These are phyloP conservation scores for Brettanomyces naardenensis DNA, from an alignment of 805 yeast genomes.

Conservation along the genomic window DNA sequence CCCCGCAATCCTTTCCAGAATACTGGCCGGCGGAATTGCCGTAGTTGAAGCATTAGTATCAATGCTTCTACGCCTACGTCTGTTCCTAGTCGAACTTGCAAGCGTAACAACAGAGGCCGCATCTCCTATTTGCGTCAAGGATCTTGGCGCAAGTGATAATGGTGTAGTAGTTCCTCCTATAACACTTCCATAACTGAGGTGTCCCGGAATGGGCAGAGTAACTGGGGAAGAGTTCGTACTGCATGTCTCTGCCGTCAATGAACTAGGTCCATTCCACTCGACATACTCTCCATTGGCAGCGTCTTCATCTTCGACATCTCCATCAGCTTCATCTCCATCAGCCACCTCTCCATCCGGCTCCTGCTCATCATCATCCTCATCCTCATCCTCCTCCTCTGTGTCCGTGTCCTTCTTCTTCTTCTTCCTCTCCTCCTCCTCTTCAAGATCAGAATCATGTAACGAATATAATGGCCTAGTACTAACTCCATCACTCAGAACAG, in stretches of 20 bases:
- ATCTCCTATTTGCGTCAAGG: constrained; percentile 10
- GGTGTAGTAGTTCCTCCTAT: neutral
- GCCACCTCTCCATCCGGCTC: neutral
- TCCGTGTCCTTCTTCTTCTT: neutral
- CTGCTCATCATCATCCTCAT: neutral
- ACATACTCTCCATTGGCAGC: constrained; percentile 35
- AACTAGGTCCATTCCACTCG: constrained; percentile 26
- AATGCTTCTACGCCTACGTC: constrained; percentile 25
- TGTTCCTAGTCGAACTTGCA: constrained; percentile 26
- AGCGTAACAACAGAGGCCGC: constrained; percentile 27
- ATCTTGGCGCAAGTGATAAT: neutral
- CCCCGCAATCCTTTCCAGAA: constrained; percentile 41
- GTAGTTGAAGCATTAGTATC: constrained; percentile 53
- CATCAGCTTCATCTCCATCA: neutral
- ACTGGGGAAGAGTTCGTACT: constrained; percentile 1
- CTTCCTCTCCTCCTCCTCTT: neutral
- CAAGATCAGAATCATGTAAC: constrained; percentile 26
- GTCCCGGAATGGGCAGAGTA: too few species aligned
- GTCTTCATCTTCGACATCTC: neutral
- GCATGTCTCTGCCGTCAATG: neutral
- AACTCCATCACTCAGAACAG: constrained; percentile 25
- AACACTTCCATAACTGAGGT: neutral
- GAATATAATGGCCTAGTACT: constrained; percentile 44
- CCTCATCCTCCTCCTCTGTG: neutral
- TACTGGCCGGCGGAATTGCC: constrained; percentile 71